Evolutionary conservation across 305 asterid genomes (phyloP).

Genomic region (Solanum chacoense): DNA sequence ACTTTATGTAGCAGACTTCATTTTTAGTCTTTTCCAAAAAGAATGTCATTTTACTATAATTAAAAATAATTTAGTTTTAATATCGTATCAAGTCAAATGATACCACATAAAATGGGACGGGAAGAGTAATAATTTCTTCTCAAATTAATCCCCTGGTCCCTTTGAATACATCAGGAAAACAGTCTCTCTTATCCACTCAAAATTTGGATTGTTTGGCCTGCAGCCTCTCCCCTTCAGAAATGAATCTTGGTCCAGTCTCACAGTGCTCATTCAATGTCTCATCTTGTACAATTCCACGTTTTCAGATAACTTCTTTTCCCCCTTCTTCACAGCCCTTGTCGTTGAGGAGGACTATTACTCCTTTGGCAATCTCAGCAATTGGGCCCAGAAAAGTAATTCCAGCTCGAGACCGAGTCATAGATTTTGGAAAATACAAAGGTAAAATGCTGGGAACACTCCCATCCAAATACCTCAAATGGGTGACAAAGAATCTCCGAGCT

Average conservation of each 20-base stretch:
- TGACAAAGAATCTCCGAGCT: constrained; percentile 55
- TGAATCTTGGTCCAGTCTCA: not conserved
- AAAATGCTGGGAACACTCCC: constrained; percentile 78
- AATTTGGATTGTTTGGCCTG: not conserved
- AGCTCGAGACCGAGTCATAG: constrained; percentile 56
- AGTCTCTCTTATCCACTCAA: not conserved
- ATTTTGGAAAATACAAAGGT: constrained; percentile 65
- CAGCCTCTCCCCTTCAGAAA: not conserved
- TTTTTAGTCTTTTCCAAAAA: too few species aligned
- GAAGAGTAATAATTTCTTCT: too few species aligned
- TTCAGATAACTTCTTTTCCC: not conserved
- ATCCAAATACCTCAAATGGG: constrained; percentile 63
- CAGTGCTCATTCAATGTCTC: not conserved
- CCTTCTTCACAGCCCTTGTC: not conserved
- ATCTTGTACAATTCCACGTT: not conserved
- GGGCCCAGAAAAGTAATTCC: constrained; percentile 4
- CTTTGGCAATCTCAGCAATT: not conserved
- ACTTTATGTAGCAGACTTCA: too few species aligned
- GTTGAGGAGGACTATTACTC: not conserved
- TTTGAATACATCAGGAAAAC: not conserved
- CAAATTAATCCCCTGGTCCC: not conserved
- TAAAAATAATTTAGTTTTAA: too few species aligned
- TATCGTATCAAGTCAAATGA: too few species aligned
- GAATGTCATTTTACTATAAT: too few species aligned
- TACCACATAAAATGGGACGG: fast-evolving